Evolutionary conservation across 2,329 filamentous ascomycete genomes (phyloP).

Genomic region (Fusarium domesticum): DNA sequence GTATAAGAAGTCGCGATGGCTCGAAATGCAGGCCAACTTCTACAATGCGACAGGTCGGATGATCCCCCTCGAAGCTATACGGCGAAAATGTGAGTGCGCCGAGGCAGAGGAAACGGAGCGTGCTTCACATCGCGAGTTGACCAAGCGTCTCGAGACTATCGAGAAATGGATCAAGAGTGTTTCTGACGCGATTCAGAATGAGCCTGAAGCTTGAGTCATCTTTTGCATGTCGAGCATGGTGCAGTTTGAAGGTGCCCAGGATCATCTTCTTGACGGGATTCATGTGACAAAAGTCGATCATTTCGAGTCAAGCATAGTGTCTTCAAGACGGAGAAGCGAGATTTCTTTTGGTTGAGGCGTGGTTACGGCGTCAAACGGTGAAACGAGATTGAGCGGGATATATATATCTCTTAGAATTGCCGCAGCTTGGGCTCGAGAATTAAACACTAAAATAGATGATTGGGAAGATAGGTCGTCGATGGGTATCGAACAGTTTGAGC

Average conservation of each 20-base stretch:
- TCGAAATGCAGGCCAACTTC: constrained; percentile 45
- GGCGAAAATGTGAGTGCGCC: constrained; percentile 32
- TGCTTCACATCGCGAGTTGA: constrained; percentile 2
- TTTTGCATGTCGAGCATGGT: neutral
- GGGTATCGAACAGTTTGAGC: too few relatives aligned
- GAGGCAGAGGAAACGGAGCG: constrained; percentile 20
- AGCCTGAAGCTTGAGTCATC: constrained; percentile 1
- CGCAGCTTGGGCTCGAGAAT: too few relatives aligned
- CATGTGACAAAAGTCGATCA: too few relatives aligned
- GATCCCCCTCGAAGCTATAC: constrained; percentile 39
- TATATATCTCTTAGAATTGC: too few relatives aligned
- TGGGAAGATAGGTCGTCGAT: too few relatives aligned
- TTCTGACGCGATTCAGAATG: constrained; percentile 4
- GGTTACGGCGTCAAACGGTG: too few relatives aligned
- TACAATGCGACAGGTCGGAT: constrained; percentile 43
- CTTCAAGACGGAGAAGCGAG: too few relatives aligned
- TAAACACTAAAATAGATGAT: too few relatives aligned
- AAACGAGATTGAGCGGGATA: too few relatives aligned
- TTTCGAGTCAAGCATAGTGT: too few relatives aligned
- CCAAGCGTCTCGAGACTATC: constrained; percentile 7
- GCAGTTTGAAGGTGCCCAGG: neutral
- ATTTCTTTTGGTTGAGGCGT: too few relatives aligned
- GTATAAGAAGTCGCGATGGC: constrained; percentile 35
- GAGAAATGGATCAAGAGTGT: constrained; percentile 23
- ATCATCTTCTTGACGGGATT: too few relatives aligned